These are phyloP conservation scores for Trametes sanguinea DNA, from an alignment of 768 basidiomycete genomes.

Conservation along the genomic window DNA sequence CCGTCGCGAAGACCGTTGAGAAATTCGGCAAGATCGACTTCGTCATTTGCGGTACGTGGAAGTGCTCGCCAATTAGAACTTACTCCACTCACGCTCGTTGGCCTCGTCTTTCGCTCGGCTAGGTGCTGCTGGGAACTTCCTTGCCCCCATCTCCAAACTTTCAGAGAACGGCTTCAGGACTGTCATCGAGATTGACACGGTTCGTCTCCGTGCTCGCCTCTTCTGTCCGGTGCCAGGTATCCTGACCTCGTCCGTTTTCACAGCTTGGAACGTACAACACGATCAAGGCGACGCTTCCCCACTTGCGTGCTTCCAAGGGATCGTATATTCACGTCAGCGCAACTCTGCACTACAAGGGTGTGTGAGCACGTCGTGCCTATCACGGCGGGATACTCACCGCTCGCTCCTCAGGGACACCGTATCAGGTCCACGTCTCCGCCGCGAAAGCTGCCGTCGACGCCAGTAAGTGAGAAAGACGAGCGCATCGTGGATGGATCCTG, in stretches of 20 bases:
- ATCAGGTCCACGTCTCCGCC: constrained; percentile 91
- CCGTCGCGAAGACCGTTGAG: constrained; percentile 73
- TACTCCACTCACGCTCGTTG: background rate
- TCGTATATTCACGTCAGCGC: constrained; percentile 90
- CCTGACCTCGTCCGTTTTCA: constrained; percentile 5
- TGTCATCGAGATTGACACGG: constrained; percentile 92
- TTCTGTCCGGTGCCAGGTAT: background rate
- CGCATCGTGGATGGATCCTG: background rate
- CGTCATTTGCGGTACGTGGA: constrained; percentile 80
- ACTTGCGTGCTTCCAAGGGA: constrained; percentile 72
- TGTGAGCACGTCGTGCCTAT: constrained; percentile 18
- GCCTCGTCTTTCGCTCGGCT: background rate
- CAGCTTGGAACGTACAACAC: constrained; percentile 94
- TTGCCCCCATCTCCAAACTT: constrained; percentile 80
- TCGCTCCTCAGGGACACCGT: constrained; percentile 60
- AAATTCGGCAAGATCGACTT: constrained; percentile 89
- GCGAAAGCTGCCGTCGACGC: constrained; percentile 96
- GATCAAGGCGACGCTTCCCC: constrained; percentile 83
- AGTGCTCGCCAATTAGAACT: background rate
- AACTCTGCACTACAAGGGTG: constrained; percentile 83
- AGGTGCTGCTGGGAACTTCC: constrained; percentile 97
- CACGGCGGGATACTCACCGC: constrained; percentile 12
- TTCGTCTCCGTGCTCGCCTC: constrained; percentile 35
- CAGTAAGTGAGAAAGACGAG: constrained; percentile 28
- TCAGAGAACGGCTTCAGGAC: constrained; percentile 91